Conservation (phyloP, 2,329 filamentous ascomycete species). For the Trichoderma lentiforme region DNA sequence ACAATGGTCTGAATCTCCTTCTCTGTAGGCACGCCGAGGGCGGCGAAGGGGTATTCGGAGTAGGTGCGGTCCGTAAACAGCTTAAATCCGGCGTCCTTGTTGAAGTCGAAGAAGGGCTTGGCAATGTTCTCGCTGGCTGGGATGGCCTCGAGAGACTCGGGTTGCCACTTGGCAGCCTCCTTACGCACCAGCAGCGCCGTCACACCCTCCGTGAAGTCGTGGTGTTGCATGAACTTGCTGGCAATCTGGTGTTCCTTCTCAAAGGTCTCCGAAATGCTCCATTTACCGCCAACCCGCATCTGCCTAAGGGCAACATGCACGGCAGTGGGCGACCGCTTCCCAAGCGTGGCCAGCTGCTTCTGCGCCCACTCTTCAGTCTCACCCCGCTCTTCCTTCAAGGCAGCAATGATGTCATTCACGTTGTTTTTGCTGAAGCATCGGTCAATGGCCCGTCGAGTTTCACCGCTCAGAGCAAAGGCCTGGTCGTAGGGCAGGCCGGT, state of each 20-base stretch:
- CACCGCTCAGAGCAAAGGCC: slow-evolving; percentile 63
- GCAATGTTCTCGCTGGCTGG: slow-evolving; percentile 50
- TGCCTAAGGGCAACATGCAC: slow-evolving; percentile 81
- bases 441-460: slow-evolving; percentile 78
- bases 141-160: slow-evolving; percentile 68
- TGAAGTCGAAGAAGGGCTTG: slow-evolving; percentile 65
- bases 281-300: slow-evolving; percentile 70
- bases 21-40: slow-evolving; percentile 74
- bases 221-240: slow-evolving; percentile 81
- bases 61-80: slow-evolving; percentile 65
- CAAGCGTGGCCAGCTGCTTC: slow-evolving; percentile 71
- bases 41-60: slow-evolving; percentile 66
- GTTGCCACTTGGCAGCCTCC: slow-evolving; percentile 69
- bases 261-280: slow-evolving; percentile 85
- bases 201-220: slow-evolving; percentile 92
- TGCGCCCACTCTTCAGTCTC: slow-evolving; percentile 70
- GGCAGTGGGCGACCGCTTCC: slow-evolving; percentile 77
- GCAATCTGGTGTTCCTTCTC: slow-evolving; percentile 82
- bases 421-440: slow-evolving; percentile 69
- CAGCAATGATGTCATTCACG: slow-evolving; percentile 66
- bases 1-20: slow-evolving; percentile 50
- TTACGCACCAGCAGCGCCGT: slow-evolving; percentile 73
- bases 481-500: slow-evolving; percentile 79
- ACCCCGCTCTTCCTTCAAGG: slow-evolving; percentile 55
- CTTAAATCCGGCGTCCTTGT: slow-evolving; percentile 46